Evolutionary conservation across 1,284 basidiomycete genomes (phyloP).

Genomic region (Leccinum griseonigrum): DNA sequence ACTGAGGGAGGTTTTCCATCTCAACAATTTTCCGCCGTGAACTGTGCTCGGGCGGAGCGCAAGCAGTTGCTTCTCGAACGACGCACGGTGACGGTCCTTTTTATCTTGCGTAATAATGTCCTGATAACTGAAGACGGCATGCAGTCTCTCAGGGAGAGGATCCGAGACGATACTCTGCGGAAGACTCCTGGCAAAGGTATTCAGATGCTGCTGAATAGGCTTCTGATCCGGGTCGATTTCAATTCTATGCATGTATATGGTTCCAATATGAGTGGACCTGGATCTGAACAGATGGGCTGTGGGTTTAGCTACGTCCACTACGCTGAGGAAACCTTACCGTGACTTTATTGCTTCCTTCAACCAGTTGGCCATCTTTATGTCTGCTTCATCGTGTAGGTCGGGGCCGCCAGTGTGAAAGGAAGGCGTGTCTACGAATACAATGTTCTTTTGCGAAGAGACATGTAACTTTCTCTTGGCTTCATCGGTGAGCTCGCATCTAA

Average conservation of each 20-base stretch:
- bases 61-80: conserved; percentile 1
- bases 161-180: background rate
- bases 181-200: conserved; percentile 9
- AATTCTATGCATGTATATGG: conserved; percentile 20
- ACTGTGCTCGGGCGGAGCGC: background rate
- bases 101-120: fast-evolving
- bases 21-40: background rate
- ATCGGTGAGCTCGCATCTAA: conserved; percentile 13
- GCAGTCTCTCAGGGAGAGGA: conserved; percentile 5
- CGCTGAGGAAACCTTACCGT: conserved; percentile 6
- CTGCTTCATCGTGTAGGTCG: conserved; percentile 3
- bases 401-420: conserved; percentile 7
- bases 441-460: background rate
- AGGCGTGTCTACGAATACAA: conserved; percentile 24
- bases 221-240: background rate
- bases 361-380: conserved; percentile 6
- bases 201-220: conserved; percentile 11
- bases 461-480: background rate
- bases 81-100: fast-evolving
- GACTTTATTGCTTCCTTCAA: background rate
- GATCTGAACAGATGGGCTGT: conserved; percentile 5
- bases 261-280: conserved; percentile 13
- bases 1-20: conserved; percentile 9
- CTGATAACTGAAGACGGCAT: conserved; percentile 12
- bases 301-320: background rate